Evolutionary conservation across 2,329 filamentous ascomycete genomes (phyloP).

Genomic region (Hypoxylon sp.): DNA sequence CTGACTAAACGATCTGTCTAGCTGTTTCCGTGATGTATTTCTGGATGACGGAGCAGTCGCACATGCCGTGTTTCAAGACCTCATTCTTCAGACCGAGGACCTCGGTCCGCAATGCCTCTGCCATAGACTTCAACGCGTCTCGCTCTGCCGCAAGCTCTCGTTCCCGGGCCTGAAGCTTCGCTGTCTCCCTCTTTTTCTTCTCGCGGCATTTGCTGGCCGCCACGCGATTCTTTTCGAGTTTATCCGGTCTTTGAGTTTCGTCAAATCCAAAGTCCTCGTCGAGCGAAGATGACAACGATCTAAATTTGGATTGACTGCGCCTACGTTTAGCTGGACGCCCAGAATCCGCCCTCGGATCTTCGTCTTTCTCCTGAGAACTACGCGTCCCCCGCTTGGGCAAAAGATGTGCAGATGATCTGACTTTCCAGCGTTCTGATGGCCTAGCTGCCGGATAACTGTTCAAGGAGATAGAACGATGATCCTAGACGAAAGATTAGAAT

Average conservation of each 20-base stretch:
- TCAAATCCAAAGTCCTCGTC: not conserved
- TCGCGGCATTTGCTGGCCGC: slow-evolving; percentile 22
- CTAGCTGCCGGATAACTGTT: not conserved
- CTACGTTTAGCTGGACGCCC: not conserved
- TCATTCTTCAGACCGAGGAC: slow-evolving; percentile 24
- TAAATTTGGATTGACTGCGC: not conserved
- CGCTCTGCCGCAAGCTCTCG: not conserved
- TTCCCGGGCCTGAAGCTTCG: slow-evolving; percentile 16
- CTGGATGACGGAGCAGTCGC: slow-evolving; percentile 20
- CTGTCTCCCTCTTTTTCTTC: slow-evolving; percentile 20
- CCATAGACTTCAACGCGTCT: slow-evolving; percentile 21
- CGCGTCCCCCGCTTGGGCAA: not conserved
- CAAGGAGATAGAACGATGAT: not conserved
- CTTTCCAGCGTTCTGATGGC: not conserved
- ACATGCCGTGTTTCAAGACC: slow-evolving; percentile 22
- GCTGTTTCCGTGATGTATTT: slow-evolving; percentile 26
- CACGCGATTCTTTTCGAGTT: slow-evolving; percentile 24
- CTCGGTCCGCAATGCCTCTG: slow-evolving; percentile 16
- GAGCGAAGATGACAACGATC: not conserved
- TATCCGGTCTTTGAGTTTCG: not conserved
- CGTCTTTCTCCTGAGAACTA: not conserved
- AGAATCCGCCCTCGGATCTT: not conserved
- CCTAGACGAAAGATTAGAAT: not conserved
- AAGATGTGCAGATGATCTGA: not conserved
- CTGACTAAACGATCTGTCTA: slow-evolving; percentile 1